A percentile compares a stretch with the other conserved stretches of the same genome.
phyloP scores from a whole-genome alignment of 805 yeast species.

The Ascoidea rubescens region DNA sequence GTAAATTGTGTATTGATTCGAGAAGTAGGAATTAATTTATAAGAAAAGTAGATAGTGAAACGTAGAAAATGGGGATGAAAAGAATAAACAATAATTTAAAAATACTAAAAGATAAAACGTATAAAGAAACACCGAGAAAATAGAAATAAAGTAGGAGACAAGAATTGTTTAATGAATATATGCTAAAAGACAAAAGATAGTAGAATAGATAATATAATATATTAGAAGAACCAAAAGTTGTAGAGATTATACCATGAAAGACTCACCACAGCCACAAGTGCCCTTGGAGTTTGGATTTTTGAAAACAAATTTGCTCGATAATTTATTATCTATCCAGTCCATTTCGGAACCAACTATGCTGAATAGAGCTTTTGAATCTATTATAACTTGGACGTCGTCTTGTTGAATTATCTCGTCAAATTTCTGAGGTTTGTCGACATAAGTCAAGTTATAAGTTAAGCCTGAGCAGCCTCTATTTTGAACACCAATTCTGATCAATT shows the following conservation, averaged over 20 bases:
- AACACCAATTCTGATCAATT: slow-evolving; percentile 87
- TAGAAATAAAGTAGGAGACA: no score
- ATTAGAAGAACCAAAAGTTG: background rate
- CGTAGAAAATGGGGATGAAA: no score
- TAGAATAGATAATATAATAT: background rate
- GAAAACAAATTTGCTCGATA: slow-evolving; percentile 81
- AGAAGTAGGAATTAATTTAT: no score
- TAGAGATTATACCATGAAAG: slow-evolving; percentile 73
- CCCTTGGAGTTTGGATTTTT: slow-evolving; percentile 95
- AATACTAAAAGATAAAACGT: no score
- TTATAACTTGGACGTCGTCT: slow-evolving; percentile 83
- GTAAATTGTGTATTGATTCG: no score
- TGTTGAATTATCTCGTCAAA: slow-evolving; percentile 83
- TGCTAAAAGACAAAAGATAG: no score
- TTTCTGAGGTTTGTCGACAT: slow-evolving; percentile 82
- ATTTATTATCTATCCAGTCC: slow-evolving; percentile 96
- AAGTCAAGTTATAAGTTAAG: slow-evolving; percentile 78
- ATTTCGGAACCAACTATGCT: slow-evolving; percentile 93
- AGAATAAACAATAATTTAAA: no score
- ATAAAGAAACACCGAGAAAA: no score
- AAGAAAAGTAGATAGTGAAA: no score
- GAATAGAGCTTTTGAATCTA: slow-evolving; percentile 92
- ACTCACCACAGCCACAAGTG: slow-evolving; percentile 97
- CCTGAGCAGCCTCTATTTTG: slow-evolving; percentile 96
- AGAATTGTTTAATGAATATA: no score